Conservation (phyloP, 352 stramenopile species). For the Pythium grandisporangium region DNA sequence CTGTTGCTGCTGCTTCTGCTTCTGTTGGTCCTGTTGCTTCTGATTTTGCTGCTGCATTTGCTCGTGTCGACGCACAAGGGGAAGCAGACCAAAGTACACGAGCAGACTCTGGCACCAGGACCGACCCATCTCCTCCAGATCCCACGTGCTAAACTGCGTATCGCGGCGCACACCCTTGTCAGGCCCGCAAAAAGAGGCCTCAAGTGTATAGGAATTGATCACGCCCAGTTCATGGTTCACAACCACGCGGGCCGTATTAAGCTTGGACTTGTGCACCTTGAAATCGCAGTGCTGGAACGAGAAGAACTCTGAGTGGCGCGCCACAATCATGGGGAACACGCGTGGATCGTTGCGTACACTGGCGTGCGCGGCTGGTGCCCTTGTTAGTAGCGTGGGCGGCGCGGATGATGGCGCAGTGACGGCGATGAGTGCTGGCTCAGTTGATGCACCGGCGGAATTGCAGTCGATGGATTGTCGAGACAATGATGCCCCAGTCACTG, state of each 20-base stretch:
- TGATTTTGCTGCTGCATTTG: constrained; percentile 1
- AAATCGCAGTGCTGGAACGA: constrained; percentile 86
- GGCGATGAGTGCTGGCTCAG: not conserved
- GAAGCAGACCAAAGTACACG: constrained; percentile 57
- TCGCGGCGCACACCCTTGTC: constrained; percentile 60
- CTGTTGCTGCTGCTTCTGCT: constrained; percentile 5
- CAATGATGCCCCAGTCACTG: too few species aligned
- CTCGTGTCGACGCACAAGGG: constrained; percentile 33
- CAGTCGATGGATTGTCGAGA: too few species aligned
- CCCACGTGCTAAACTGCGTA: constrained; percentile 66
- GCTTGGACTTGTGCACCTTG: constrained; percentile 84
- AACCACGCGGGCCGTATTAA: constrained; percentile 86
- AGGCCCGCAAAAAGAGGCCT: constrained; percentile 85
- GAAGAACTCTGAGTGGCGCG: constrained; percentile 57
- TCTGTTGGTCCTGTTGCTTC: constrained; percentile 14
- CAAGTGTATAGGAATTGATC: constrained; percentile 83
- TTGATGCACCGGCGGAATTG: too few species aligned
- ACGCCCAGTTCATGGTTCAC: constrained; percentile 83
- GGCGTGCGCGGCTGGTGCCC: too few species aligned
- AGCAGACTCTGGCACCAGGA: constrained; percentile 68
- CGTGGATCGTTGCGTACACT: constrained; percentile 49
- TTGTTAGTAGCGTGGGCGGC: not conserved
- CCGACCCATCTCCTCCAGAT: constrained; percentile 70
- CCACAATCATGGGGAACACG: constrained; percentile 76
- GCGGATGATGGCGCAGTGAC: not conserved